Percentiles rank a stretch among this genome's conserved stretches.
Evolutionary conservation across 768 basidiomycete species (phyloP).

Genomic region (Hygrophorus pudorinus): DNA sequence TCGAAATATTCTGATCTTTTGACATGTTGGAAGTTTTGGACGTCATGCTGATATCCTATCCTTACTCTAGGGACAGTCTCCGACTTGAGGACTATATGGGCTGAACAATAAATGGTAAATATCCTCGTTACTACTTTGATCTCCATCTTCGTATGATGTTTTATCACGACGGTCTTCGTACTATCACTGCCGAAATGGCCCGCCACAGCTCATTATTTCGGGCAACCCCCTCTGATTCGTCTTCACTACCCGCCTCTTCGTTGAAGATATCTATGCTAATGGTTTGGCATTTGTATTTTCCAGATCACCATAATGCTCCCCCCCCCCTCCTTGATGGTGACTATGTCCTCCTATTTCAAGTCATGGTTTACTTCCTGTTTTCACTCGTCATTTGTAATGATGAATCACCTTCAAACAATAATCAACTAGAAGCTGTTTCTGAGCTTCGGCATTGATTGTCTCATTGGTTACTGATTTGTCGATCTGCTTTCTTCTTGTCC

Average conservation of each 20-base stretch:
- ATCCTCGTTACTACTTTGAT: constrained; percentile 22
- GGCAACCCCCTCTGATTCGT: constrained; percentile 69
- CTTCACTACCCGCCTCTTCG: neutral
- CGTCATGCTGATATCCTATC: neutral
- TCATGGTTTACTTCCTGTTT: no score
- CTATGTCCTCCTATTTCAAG: no score
- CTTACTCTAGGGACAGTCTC: constrained; percentile 1
- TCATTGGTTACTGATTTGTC: constrained; percentile 23
- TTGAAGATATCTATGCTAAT: constrained; percentile 1
- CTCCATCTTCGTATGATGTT: constrained; percentile 43
- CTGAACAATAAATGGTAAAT: no score
- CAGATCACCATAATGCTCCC: neutral
- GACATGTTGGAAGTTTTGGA: neutral
- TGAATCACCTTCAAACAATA: constrained; percentile 36
- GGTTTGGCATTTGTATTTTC: constrained; percentile 13
- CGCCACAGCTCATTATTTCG: constrained; percentile 84
- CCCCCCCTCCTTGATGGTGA: neutral
- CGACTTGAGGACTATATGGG: neutral
- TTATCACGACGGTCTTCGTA: constrained; percentile 95
- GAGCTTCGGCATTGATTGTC: constrained; percentile 61
- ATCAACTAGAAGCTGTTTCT: constrained; percentile 91
- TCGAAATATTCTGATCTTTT: constrained; percentile 41
- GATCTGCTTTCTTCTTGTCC: no score
- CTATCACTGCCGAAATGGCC: constrained; percentile 74
- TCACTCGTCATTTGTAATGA: constrained; percentile 19